These are phyloP conservation scores for Casuarina cunninghamiana DNA, from an alignment of 306 rosid species.

Conservation along the genomic window DNA sequence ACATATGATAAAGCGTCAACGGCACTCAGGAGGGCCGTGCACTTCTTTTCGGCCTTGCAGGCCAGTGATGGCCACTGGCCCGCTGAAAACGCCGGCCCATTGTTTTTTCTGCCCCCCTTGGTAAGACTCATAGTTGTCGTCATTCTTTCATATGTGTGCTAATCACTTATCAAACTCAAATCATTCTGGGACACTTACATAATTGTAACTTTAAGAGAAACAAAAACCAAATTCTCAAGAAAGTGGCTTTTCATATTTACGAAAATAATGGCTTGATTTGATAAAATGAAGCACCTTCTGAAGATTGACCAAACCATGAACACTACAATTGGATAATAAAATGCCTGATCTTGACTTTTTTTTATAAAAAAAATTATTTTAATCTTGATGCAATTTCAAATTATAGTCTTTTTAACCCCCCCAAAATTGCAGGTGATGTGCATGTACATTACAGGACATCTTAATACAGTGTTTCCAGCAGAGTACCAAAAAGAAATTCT, in stretches of 20 bases:
- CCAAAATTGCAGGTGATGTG: constrained; percentile 50
- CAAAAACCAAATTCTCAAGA: too few relatives aligned
- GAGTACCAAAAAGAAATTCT: constrained; percentile 64
- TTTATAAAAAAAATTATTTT: too few relatives aligned
- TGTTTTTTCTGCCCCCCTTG: constrained; percentile 74
- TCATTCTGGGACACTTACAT: too few relatives aligned
- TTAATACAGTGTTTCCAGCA: constrained; percentile 40
- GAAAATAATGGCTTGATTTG: too few relatives aligned
- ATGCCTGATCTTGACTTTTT: neutral
- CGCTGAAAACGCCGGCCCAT: constrained; percentile 69
- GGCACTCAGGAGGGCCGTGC: constrained; percentile 42
- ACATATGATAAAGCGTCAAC: constrained; percentile 35
- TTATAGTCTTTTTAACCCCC: neutral
- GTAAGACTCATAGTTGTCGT: constrained; percentile 24
- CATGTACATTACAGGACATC: constrained; percentile 58
- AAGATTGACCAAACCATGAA: too few relatives aligned
- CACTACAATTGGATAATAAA: too few relatives aligned
- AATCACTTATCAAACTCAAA: neutral
- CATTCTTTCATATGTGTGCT: too few relatives aligned
- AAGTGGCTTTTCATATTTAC: too few relatives aligned
- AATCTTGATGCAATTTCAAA: neutral
- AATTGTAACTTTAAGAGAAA: too few relatives aligned
- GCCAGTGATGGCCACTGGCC: constrained; percentile 86
- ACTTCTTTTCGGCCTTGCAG: constrained; percentile 53
- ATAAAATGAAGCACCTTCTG: too few relatives aligned